Percentiles rank a stretch among this genome's conserved stretches.
These are phyloP conservation scores for Trichosporon faecale DNA, from an alignment of 1,284 basidiomycete species.

Conservation along the genomic window DNA sequence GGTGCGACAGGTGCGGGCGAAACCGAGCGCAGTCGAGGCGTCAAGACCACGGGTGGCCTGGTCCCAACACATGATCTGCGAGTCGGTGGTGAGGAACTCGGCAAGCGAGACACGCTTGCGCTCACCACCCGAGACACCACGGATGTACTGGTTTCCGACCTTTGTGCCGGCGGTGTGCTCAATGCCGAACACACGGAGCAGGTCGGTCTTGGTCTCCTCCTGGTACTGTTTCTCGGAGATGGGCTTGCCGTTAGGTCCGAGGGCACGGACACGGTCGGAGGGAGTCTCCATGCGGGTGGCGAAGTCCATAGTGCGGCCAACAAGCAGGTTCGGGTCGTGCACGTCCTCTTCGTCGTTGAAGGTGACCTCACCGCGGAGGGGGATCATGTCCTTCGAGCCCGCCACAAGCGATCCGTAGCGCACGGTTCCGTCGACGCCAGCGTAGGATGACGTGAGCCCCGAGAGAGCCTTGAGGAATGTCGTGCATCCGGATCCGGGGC, in stretches of 20 bases:
- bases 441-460: slow-evolving; percentile 50
- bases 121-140: slow-evolving; percentile 74
- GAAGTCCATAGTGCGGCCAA: slow-evolving; percentile 47
- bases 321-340: slow-evolving; percentile 46
- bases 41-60: slow-evolving; percentile 62
- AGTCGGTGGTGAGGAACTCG: slow-evolving; percentile 63
- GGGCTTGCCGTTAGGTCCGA: slow-evolving; percentile 28
- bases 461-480: slow-evolving; percentile 55
- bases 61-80: slow-evolving; percentile 67
- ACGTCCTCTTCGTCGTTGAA: slow-evolving; percentile 49
- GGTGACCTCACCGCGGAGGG: slow-evolving; percentile 20
- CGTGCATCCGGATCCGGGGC: slow-evolving; percentile 53
- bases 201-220: slow-evolving; percentile 14
- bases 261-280: slow-evolving; percentile 27
- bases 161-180: slow-evolving; percentile 58
- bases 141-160: slow-evolving; percentile 68
- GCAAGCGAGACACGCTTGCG: slow-evolving; percentile 67
- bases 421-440: slow-evolving; percentile 52
- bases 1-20: slow-evolving; percentile 66
- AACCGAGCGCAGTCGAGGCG: slow-evolving; percentile 78
- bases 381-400: slow-evolving; percentile 17
- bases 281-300: slow-evolving; percentile 45
- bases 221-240: slow-evolving; percentile 36
- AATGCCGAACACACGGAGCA: slow-evolving; percentile 69
- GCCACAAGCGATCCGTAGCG: slow-evolving; percentile 47